Evolutionary conservation across 495 filamentous ascomycete genomes (phyloP).

Genomic region (Aeminium ludgeri): DNA sequence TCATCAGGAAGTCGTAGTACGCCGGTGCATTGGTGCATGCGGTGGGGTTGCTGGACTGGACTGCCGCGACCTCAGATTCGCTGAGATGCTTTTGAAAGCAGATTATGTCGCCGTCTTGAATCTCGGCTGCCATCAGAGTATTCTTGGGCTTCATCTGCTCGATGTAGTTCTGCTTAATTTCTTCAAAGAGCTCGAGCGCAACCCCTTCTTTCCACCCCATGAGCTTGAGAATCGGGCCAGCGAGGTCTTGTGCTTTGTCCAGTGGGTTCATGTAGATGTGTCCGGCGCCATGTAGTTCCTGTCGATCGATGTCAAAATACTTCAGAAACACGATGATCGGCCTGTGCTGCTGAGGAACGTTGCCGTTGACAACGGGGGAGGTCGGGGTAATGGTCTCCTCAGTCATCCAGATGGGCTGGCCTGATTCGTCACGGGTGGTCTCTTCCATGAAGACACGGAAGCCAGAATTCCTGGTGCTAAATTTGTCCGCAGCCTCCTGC

Average conservation of each 20-base stretch:
- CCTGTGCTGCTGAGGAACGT: constrained; percentile 22
- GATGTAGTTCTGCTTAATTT: constrained; percentile 97
- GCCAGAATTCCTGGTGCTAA: constrained; percentile 49
- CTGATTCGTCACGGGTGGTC: constrained; percentile 47
- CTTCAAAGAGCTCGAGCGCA: constrained; percentile 57
- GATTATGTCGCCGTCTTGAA: constrained; percentile 94
- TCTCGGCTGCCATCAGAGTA: constrained; percentile 73
- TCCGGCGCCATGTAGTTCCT: constrained; percentile 56
- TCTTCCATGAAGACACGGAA: constrained; percentile 74
- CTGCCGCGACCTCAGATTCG: constrained; percentile 36
- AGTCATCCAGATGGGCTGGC: constrained; percentile 42
- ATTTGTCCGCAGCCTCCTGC: constrained; percentile 58
- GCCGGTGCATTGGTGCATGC: constrained; percentile 45
- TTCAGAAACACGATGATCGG: constrained; percentile 82
- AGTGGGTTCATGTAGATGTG: constrained; percentile 74
- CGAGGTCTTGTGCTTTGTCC: constrained; percentile 76
- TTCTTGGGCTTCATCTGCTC: constrained; percentile 83
- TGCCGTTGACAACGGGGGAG: constrained; percentile 13
- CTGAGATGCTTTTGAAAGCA: constrained; percentile 63
- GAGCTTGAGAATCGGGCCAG: constrained; percentile 56
- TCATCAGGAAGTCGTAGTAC: constrained; percentile 84
- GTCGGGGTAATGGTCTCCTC: constrained; percentile 29
- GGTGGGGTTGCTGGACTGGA: constrained; percentile 31
- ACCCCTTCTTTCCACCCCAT: constrained; percentile 70
- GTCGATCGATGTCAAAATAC: constrained; percentile 62